Conservation (phyloP, 441 rosid genomes). For the Bruguiera hainesii region DNA sequence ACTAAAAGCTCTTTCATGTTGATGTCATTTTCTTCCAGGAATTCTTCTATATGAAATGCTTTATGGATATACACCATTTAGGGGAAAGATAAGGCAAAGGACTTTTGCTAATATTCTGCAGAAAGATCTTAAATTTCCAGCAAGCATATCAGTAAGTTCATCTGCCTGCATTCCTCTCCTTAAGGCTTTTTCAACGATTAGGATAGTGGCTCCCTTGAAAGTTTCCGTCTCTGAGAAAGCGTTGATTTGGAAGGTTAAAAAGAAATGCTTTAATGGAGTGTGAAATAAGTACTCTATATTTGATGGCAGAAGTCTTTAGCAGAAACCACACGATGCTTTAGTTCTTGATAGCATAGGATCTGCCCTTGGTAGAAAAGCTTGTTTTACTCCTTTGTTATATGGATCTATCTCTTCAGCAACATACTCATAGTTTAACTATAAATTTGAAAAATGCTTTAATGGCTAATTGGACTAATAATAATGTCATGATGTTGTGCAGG, state of each 20-base stretch:
- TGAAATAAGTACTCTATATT: too few relatives aligned
- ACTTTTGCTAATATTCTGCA: constrained; percentile 89
- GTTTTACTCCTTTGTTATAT: not conserved
- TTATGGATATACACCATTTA: constrained; percentile 94
- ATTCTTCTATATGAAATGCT: constrained; percentile 93
- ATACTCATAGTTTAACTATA: too few relatives aligned
- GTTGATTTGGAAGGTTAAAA: too few relatives aligned
- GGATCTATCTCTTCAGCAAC: not conserved
- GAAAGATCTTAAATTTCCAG: constrained; percentile 81
- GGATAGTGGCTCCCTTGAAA: too few relatives aligned
- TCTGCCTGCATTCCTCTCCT: not conserved
- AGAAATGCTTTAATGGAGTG: too few relatives aligned
- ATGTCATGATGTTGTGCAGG: constrained; percentile 35
- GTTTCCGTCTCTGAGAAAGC: too few relatives aligned
- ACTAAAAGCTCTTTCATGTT: not conserved
- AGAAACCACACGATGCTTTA: too few relatives aligned
- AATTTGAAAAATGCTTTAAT: too few relatives aligned
- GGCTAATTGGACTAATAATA: too few relatives aligned
- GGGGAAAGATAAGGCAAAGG: constrained; percentile 95
- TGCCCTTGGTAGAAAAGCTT: not conserved
- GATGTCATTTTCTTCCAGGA: constrained; percentile 33
- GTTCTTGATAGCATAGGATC: too few relatives aligned
- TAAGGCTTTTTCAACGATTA: not conserved
- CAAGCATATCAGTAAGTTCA: constrained; percentile 50
- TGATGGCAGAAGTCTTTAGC: too few relatives aligned